Evolutionary conservation across 2,329 filamentous ascomycete genomes (phyloP).

Genomic region (Penicillium sp.): DNA sequence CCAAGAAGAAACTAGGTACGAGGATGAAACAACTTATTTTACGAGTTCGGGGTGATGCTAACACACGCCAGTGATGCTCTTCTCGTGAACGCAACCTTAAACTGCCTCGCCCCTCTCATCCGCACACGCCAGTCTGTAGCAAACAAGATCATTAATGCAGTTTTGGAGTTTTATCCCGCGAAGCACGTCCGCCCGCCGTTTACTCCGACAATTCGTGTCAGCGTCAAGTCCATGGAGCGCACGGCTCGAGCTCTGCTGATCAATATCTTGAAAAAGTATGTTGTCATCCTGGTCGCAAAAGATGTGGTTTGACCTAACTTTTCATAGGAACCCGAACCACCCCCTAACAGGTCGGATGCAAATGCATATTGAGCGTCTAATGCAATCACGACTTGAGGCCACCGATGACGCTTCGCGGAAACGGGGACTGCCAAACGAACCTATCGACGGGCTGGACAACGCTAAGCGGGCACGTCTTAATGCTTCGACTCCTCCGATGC

Average conservation of each 20-base stretch:
- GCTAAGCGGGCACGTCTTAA: slow-evolving; percentile 78
- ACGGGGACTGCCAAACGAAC: slow-evolving; percentile 67
- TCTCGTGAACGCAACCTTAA: slow-evolving; percentile 85
- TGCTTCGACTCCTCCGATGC: slow-evolving; percentile 47
- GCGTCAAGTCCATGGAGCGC: slow-evolving; percentile 91
- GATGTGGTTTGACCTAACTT: slow-evolving; percentile 21
- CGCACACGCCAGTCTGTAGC: slow-evolving; percentile 76
- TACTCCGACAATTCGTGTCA: slow-evolving; percentile 74
- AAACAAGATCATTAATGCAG: slow-evolving; percentile 78
- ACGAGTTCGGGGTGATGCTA: slow-evolving; percentile 1
- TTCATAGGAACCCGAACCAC: slow-evolving; percentile 71
- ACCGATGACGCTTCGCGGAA: slow-evolving; percentile 77
- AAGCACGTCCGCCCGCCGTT: slow-evolving; percentile 74
- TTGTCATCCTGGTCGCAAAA: neutral
- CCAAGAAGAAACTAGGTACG: slow-evolving; percentile 78
- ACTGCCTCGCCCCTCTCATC: slow-evolving; percentile 78
- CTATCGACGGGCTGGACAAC: slow-evolving; percentile 67
- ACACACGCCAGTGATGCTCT: slow-evolving; percentile 68
- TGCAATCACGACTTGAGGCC: slow-evolving; percentile 72
- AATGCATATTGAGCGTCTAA: slow-evolving; percentile 78
- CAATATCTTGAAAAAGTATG: slow-evolving; percentile 75
- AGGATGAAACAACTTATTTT: neutral
- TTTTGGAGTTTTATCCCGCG: slow-evolving; percentile 89
- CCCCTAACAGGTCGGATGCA: slow-evolving; percentile 75
- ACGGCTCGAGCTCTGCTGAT: slow-evolving; percentile 81